Conservation (phyloP, 2,329 filamentous ascomycete species). For the Drechslerella dactyloides region DNA sequence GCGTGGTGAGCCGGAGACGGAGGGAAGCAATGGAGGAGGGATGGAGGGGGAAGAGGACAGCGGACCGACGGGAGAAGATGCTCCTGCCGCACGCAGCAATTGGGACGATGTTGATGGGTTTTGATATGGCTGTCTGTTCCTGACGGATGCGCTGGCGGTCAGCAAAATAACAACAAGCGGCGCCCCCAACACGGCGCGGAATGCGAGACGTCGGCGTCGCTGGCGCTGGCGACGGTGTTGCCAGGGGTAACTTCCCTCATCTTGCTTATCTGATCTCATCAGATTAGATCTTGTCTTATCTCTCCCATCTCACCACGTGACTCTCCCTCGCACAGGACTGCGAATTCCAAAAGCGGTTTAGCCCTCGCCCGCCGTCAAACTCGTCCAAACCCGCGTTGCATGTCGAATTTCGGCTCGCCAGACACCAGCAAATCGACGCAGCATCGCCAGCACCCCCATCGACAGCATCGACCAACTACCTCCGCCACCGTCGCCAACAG, state of each 20-base stretch:
- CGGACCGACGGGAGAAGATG: constrained; percentile 3
- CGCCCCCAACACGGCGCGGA: constrained; percentile 14
- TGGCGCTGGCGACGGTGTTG: constrained; percentile 20
- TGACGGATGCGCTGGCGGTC: constrained; percentile 29
- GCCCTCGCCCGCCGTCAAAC: constrained; percentile 17
- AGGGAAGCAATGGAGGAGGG: neutral
- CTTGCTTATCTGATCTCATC: constrained; percentile 13
- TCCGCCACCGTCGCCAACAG: constrained; percentile 32
- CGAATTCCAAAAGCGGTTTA: constrained; percentile 30
- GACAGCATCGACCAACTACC: constrained; percentile 20
- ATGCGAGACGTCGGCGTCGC: constrained; percentile 13
- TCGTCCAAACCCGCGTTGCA: constrained; percentile 24
- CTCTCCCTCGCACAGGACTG: constrained; percentile 20
- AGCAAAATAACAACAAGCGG: constrained; percentile 41
- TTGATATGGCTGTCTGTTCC: neutral
- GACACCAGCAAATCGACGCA: neutral
- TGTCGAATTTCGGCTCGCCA: constrained; percentile 7
- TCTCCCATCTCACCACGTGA: neutral
- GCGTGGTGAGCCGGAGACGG: no score
- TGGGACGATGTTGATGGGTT: neutral
- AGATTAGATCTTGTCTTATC: neutral
- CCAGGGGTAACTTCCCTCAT: constrained; percentile 35
- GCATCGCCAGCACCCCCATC: constrained; percentile 29
- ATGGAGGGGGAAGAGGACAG: constrained; percentile 4
- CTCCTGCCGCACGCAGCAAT: neutral